Evolutionary conservation across 2,329 filamentous ascomycete species (phyloP), one percentile per base, ranked within the genome.

Genomic region (Exophiala bonariae): DNA sequence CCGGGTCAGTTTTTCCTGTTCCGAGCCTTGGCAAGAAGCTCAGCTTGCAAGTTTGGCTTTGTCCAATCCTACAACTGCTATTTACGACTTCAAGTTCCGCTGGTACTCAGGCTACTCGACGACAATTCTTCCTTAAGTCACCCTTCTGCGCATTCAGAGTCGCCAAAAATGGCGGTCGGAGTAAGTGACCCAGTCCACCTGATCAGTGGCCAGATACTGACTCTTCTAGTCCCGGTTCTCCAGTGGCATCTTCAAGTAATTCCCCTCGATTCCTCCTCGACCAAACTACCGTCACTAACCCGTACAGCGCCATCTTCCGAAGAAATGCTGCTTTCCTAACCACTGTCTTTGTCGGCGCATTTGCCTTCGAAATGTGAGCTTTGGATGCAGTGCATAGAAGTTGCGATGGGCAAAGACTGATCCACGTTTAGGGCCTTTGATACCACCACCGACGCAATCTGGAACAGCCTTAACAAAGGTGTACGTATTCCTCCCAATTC

Each of bases 311-410:
- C 66, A 65, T 97, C 61, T 85, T 97, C 79, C 85, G 86, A 72
- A 85, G 81, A 68, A 99, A 99, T 79, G 86, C 80, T 63, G 78
- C 86, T 69, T 96, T 96, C 82, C 78, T 99, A 63, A 85, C 82
- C 59, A 80, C 83, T 57, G 87, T 99, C 67, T 99, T 99, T 70
- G 81, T 77, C 60, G 80, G 83, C 59, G 92, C 91, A 59, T 99
- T 99, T 67, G 88, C 80, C 57, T 90, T 95, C 68, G 89, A 97
- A 78, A 80, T 99, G 93, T 99, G 82, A 67, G 88, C 28, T 9
- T 13, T 10, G 9, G 11, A 20, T 41, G 20, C 28, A n/a, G n/a
- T n/a, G n/a, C n/a, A n/a, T n/a, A 11, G 19, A 16, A n/a, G 17
- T 9, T 14, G 42, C 35, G 5, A 2, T 19, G 4, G 26, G 14